Evolutionary conservation across 345 rosid genomes (phyloP), one percentile per base, ranked within the genome.

Genomic region (Salix suchowensis): DNA sequence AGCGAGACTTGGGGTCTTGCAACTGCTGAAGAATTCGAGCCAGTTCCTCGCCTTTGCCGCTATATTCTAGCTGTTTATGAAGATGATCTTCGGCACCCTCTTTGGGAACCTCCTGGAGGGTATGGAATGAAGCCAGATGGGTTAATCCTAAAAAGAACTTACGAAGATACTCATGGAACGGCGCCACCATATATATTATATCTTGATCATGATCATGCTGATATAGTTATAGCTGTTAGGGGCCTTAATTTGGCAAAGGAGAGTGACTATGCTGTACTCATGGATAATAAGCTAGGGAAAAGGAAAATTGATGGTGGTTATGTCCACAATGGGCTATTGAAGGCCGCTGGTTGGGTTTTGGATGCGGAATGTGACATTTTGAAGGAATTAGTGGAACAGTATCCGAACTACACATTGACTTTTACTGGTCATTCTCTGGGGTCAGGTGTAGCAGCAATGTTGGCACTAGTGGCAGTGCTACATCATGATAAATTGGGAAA

Each of bases 391-490:
- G 86, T 91, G 74, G 87, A 78, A 77, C 84, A 82, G 84, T 81
- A 91, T 88, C 93, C 96, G 52, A 86, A 86, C 74, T 96, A 93
- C 73, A 92, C 91, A 23, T 76, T 96, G 79, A 96, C 95, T 68
- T 96, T 93, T 79, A 86, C 96, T 0, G 99, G 98, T 16, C 99
- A 96, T 84, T 92, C 99, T 42, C 90, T 96, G 28, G 98, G 99
- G 15, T 91, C 99, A 48, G 99, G 98, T 74, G 99, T 93, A 7
- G 98, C 96, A 3, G 86, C 99, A 14, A 87, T 93, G 94, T 74
- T 91, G 84, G 84, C 98, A 1, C 86, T 93, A 83, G 88, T 92
- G 60, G 93, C 86, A 74, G 94, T 85, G 77, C 81, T 78, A 16
- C 84, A 86, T 82, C 88, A 83, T 7, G 90, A 87, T 80, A 89